A percentile compares a stretch with the other conserved stretches of the same genome.
Conservation (phyloP, 192 early-diverging fungal genomes). For the Coemansia sp. region DNA sequence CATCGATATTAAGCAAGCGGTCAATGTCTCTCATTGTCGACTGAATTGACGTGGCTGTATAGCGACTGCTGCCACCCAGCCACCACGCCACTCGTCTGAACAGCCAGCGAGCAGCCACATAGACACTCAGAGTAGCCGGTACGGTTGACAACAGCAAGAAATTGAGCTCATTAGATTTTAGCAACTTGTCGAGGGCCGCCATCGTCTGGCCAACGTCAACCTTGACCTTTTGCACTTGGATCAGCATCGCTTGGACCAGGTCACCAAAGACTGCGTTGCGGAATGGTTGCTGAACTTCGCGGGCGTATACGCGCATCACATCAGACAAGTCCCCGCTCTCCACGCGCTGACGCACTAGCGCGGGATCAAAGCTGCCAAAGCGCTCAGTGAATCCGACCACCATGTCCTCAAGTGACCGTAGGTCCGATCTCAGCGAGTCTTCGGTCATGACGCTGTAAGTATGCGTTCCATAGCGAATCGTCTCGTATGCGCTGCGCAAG, state of each 20-base stretch:
- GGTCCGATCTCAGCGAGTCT: slow-evolving; percentile 74
- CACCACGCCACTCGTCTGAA: slow-evolving; percentile 41
- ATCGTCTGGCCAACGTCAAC: slow-evolving; percentile 92
- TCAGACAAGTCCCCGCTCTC: slow-evolving; percentile 78
- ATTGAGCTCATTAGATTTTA: slow-evolving; percentile 93
- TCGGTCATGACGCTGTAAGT: slow-evolving; percentile 75
- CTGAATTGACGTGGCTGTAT: slow-evolving; percentile 56
- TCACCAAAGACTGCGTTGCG: slow-evolving; percentile 61
- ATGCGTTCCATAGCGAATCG: slow-evolving; percentile 80
- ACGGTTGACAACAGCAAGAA: slow-evolving; percentile 86
- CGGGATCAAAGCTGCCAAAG: slow-evolving; percentile 59
- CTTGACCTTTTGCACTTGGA: slow-evolving; percentile 92
- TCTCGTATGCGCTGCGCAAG: slow-evolving; percentile 68
- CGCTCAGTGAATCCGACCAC: slow-evolving; percentile 75
- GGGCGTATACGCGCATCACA: slow-evolving; percentile 78
- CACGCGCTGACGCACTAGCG: slow-evolving; percentile 58
- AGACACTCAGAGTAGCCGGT: slow-evolving; percentile 67
- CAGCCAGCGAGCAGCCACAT: slow-evolving; percentile 50
- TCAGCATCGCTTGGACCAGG: slow-evolving; percentile 70
- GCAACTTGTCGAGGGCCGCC: slow-evolving; percentile 88
- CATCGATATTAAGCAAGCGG: slow-evolving; percentile 57
- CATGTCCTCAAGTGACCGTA: slow-evolving; percentile 89
- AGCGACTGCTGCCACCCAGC: slow-evolving; percentile 38
- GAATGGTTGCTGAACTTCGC: slow-evolving; percentile 63
- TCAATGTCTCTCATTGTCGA: slow-evolving; percentile 61